Evolutionary conservation across 2,329 filamentous ascomycete genomes (phyloP), one percentile per base, ranked within the genome.

Genomic region (Trichoderma breve): DNA sequence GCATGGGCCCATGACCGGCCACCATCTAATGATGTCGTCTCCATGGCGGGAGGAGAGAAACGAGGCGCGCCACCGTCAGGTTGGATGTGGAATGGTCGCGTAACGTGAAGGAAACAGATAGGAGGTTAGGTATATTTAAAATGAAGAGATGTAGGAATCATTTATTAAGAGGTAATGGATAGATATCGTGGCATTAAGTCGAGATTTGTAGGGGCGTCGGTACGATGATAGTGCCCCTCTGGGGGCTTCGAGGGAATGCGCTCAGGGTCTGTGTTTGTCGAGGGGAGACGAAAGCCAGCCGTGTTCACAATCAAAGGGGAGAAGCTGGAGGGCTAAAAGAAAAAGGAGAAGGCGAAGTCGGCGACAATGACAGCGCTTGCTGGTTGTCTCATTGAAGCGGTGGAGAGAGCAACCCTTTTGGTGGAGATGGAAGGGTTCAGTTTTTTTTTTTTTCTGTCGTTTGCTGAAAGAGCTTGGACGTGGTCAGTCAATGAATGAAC

Each of bases 311-410:
- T 36, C 67, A 71, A 63, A 58, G 68, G 28, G n/a, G 47, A 55
- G 43, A n/a, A 32, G 32, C 32, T 15, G 21, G 14, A 53, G 24
- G 30, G 36, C 55, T 34, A 61, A 47, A 28, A 57, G 30, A 24
- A 64, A 64, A 64, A 64, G 68, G 68, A 64, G 68, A 63, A 58
- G 68, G 58, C 32, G 60, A 57, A 34, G 21, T 43, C 51, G 58
- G 60, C 68, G 21, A 70, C 36, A 36, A 53, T 61, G 55, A 36
- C 55, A 24, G 58, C 30, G 60, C 43, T 64, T 71, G 60, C 43
- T 18, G 47, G 32, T 12, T 57, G 68, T 43, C 51, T 70, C 64
- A 57, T 55, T n/a, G 68, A 71, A 32, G 67, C 47, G 32, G 70
- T 61, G 65, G 70, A 69, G 47, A 39, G 53, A 62, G 39, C 55